Evolutionary conservation across 176 grass and related monocot genomes (phyloP), one percentile per base, ranked within the genome.

Genomic region (Cymbopogon citratus): DNA sequence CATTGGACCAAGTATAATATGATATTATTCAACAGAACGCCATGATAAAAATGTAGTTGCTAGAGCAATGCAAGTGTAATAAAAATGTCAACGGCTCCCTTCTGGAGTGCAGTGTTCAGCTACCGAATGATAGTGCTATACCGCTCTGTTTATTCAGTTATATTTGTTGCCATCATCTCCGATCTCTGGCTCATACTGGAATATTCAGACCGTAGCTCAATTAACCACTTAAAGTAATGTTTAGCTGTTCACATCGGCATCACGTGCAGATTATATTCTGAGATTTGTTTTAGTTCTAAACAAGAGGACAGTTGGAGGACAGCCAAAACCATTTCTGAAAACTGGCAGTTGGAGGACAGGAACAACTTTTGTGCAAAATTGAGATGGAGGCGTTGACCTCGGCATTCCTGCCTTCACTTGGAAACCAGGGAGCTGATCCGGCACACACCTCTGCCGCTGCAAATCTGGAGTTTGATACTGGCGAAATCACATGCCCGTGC

Each of bases 81-180:
- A 49, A 24, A 0, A 83, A 83, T 65, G 81, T 52, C 81, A 75
- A 66, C 43, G 21, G 41, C 18, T n/a, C 40, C 69, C 72, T 19
- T 29, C 6, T 31, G 0, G 7, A 12, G 40, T 65, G n/a, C n/a
- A 48, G 28, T n/a, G 5, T 40, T 9, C 39, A 9, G 7, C 39
- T 9, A 40, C 7, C 39, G 9, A 40, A 40, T 40, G 39, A 40
- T 6, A 40, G 13, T 39, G 26, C 5, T 2, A 9, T 66, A 33
- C 31, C 1, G 21, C 12, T 57, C 12, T 46, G 21, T 36, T 44
- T 56, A 65, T 73, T 68, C n/a, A 61, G 33, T 29, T 61, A 45
- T 29, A 56, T 2, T 24, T 40, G 21, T 48, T 27, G 29, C 46
- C 12, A n/a, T 81, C 78, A 71, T 45, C 66, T 69, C 38, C 24